phyloP scores from a whole-genome alignment of 2,329 filamentous ascomycete genomes.

The Cladosporium colombiae region DNA sequence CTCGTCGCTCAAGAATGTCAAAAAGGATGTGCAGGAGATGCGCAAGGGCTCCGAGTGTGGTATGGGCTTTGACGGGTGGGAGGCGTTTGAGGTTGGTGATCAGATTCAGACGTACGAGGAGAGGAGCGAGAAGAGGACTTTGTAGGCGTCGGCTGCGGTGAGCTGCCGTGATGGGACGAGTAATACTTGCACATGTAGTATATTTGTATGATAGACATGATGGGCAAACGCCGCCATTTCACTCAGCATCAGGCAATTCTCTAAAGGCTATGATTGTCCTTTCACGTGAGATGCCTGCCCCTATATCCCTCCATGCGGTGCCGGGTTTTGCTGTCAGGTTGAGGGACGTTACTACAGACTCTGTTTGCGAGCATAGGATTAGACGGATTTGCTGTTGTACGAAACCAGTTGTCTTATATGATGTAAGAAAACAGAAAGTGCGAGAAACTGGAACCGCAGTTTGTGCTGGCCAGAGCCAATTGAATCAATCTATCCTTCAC shows the following conservation, averaged over 20 bases:
- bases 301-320: not conserved
- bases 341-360: not conserved
- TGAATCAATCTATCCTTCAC: not conserved
- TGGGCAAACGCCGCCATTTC: not conserved
- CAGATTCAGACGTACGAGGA: constrained; percentile 86
- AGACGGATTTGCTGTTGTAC: not conserved
- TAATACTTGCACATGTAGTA: not conserved
- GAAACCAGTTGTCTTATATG: not conserved
- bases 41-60: constrained; percentile 93
- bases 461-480: not conserved
- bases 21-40: constrained; percentile 89
- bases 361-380: not conserved
- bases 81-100: constrained; percentile 77
- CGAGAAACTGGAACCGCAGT: not conserved
- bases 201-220: not conserved
- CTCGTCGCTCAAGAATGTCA: constrained; percentile 81
- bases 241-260: not conserved
- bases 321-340: too few species aligned
- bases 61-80: constrained; percentile 78
- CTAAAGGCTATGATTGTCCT: not conserved
- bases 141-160: constrained; percentile 44
- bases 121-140: constrained; percentile 66
- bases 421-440: not conserved
- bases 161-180: not conserved
- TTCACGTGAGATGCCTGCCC: not conserved